phyloP scores from a whole-genome alignment of 2,329 filamentous ascomycete genomes.

The Xylaria multiplex region DNA sequence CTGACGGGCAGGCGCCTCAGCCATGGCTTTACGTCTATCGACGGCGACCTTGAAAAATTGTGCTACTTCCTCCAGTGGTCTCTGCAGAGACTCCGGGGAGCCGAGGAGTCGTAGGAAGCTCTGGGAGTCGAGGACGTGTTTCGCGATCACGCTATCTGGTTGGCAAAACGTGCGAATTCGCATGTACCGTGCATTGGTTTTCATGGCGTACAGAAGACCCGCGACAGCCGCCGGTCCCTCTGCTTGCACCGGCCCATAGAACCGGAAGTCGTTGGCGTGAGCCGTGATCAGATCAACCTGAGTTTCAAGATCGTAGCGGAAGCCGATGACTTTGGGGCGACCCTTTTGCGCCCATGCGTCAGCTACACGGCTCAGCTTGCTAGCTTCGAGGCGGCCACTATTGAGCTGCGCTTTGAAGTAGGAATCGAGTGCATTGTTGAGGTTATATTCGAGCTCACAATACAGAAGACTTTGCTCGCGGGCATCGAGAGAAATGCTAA shows the following conservation, averaged over 20 bases:
- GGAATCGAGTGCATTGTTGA: slow-evolving; percentile 61
- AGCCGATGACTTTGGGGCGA: slow-evolving; percentile 64
- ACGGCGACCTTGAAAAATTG: slow-evolving; percentile 65
- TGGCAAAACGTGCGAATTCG: slow-evolving; percentile 66
- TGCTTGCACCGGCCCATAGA: slow-evolving; percentile 60
- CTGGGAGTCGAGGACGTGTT: slow-evolving; percentile 66
- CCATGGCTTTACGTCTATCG: slow-evolving; percentile 55
- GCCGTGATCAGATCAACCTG: slow-evolving; percentile 65
- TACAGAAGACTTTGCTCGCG: slow-evolving; percentile 69
- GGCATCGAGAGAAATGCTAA: slow-evolving; percentile 60
- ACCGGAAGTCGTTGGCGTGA: slow-evolving; percentile 64
- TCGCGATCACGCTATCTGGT: slow-evolving; percentile 66
- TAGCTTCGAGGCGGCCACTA: slow-evolving; percentile 63
- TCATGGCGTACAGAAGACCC: slow-evolving; percentile 63
- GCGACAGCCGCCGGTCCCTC: slow-evolving; percentile 54
- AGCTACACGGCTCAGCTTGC: slow-evolving; percentile 62
- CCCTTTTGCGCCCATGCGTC: slow-evolving; percentile 64
- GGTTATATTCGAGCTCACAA: slow-evolving; percentile 66
- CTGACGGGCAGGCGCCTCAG: slow-evolving; percentile 22
- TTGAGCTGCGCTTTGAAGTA: slow-evolving; percentile 65
- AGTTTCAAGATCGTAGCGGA: slow-evolving; percentile 69
- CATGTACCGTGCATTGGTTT: slow-evolving; percentile 62
- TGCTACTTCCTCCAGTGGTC: slow-evolving; percentile 60
- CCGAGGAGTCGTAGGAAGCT: slow-evolving; percentile 62
- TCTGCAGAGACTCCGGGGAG: slow-evolving; percentile 55